Evolutionary conservation across 805 yeast species (phyloP).

Genomic region (Lipomyces lipofer): DNA sequence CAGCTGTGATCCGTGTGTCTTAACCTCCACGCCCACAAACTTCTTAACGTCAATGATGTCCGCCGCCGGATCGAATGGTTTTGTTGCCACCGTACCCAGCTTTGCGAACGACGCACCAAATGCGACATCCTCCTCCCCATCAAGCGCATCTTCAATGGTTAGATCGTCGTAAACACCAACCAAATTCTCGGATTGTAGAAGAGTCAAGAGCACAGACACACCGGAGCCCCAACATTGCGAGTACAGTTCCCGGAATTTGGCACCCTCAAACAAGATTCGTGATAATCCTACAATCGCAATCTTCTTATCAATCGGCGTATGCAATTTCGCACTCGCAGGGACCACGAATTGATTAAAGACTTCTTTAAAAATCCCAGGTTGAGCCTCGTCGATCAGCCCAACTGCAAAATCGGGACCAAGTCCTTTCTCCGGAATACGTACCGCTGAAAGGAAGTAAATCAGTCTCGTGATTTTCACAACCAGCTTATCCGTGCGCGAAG

Average conservation of each 20-base stretch:
- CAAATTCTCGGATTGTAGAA: constrained; percentile 14
- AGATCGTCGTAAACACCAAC: constrained; percentile 21
- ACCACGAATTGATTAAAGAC: constrained; percentile 39
- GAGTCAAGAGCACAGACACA: constrained; percentile 8
- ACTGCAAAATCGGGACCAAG: constrained; percentile 57
- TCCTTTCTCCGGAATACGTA: constrained; percentile 37
- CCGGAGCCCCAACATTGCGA: constrained; percentile 42
- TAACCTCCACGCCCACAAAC: constrained; percentile 10
- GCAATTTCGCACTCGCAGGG: constrained; percentile 41
- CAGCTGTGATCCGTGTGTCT: too few species aligned
- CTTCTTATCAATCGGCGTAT: constrained; percentile 48
- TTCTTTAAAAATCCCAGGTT: constrained; percentile 46
- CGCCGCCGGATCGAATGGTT: constrained; percentile 66
- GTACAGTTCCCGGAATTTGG: constrained; percentile 47
- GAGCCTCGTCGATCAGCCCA: constrained; percentile 70
- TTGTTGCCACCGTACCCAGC: constrained; percentile 60
- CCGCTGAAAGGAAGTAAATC: constrained; percentile 53
- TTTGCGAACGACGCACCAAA: constrained; percentile 87
- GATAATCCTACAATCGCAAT: constrained; percentile 52
- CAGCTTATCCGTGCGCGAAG: constrained; percentile 77
- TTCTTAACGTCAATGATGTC: constrained; percentile 12
- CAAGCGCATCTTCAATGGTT: constrained; percentile 43
- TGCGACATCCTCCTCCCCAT: constrained; percentile 56
- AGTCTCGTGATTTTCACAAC: constrained; percentile 70
- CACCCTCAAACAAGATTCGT: constrained; percentile 44